These are phyloP conservation scores for Adansonia madagascariensis DNA, from an alignment of 441 rosid genomes.

Conservation along the genomic window DNA sequence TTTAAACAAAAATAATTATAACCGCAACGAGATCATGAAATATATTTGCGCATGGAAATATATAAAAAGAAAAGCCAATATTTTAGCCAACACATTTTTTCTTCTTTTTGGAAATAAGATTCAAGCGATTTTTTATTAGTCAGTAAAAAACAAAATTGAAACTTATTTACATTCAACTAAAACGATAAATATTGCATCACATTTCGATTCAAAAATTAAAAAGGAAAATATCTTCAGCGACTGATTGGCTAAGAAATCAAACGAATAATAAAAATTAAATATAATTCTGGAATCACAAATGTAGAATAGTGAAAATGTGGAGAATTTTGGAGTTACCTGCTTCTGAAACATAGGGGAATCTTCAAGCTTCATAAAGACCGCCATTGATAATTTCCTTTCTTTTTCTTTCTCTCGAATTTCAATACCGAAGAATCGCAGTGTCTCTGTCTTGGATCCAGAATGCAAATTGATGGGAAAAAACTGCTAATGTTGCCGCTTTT, in stretches of 20 bases:
- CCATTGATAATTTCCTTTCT: constrained; percentile 42
- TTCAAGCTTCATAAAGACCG: constrained; percentile 65
- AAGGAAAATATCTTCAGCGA: not conserved
- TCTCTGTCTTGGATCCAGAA: constrained; percentile 12
- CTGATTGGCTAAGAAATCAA: not conserved
- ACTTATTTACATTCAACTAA: not conserved
- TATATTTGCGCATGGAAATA: not conserved
- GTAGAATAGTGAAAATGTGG: not conserved
- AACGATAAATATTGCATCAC: not conserved
- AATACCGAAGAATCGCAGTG: not conserved
- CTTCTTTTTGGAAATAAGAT: not conserved
- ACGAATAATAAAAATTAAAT: not conserved
- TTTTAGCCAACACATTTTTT: not conserved
- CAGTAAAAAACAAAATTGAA: not conserved
- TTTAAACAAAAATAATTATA: not conserved
- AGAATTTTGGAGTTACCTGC: constrained; percentile 49
- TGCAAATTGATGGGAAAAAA: not conserved
- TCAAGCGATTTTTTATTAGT: constrained; percentile 1
- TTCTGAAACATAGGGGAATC: constrained; percentile 92
- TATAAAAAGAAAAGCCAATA: not conserved
- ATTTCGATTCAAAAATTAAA: not conserved
- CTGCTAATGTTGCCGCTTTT: too few species aligned
- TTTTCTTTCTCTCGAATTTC: not conserved
- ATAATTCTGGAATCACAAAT: not conserved
- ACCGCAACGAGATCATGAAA: not conserved